Evolutionary conservation across 78 protist species (phyloP).

Genomic region (Protostelium mycophagum): DNA sequence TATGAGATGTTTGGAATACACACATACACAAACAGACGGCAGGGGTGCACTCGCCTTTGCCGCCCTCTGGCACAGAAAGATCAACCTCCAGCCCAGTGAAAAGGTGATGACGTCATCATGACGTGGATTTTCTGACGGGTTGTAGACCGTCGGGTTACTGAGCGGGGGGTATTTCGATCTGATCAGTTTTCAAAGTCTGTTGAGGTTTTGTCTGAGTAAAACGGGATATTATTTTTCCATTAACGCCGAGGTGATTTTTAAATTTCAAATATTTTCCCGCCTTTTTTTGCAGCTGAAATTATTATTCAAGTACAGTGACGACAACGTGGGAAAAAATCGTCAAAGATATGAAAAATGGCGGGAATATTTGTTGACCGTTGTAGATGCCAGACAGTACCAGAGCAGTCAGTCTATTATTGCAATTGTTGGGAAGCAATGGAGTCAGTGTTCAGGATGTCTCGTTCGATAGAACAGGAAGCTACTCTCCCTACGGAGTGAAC

Average conservation of each 20-base stretch:
- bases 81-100: conserved; percentile 11
- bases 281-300: too few species aligned
- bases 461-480: conserved; percentile 45
- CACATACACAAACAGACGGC: conserved; percentile 58
- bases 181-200: conserved; percentile 50
- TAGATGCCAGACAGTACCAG: conserved; percentile 34
- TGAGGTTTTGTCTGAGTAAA: conserved; percentile 42
- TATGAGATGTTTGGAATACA: conserved; percentile 52
- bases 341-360: neutral
- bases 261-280: too few species aligned
- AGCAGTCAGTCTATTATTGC: conserved; percentile 25
- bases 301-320: too few species aligned
- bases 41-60: conserved; percentile 64
- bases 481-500: conserved; percentile 27
- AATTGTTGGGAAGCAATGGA: conserved; percentile 32
- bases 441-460: conserved; percentile 41
- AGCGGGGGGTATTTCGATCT: conserved; percentile 52
- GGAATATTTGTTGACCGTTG: neutral
- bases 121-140: too few species aligned
- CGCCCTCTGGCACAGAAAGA: conserved; percentile 40
- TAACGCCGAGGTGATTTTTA: conserved; percentile 4
- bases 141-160: conserved; percentile 22
- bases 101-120: conserved; percentile 14
- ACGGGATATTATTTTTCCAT: conserved; percentile 57
- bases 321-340: too few species aligned